Evolutionary conservation across 352 stramenopile genomes (phyloP).

Genomic region (Phytophthora pini): DNA sequence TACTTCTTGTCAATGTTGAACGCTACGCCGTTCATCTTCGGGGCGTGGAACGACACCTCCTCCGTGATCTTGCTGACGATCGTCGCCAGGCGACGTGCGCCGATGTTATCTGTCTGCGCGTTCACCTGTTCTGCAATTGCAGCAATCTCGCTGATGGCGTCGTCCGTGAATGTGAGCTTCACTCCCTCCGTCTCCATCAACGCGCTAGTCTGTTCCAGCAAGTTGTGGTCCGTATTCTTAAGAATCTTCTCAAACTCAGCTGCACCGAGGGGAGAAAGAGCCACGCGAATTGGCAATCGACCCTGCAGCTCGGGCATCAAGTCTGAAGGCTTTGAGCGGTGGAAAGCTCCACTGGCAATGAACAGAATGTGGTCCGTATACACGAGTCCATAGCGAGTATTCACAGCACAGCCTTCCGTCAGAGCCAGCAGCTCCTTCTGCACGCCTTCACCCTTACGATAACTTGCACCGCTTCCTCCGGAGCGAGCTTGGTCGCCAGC

Average conservation of each 20-base stretch:
- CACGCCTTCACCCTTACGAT: constrained; percentile 95
- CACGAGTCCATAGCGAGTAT: constrained; percentile 94
- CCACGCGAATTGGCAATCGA: constrained; percentile 97
- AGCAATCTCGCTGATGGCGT: constrained; percentile 97
- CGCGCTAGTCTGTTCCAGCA: constrained; percentile 96
- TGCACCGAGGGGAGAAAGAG: constrained; percentile 96
- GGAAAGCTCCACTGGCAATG: constrained; percentile 96
- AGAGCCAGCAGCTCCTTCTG: constrained; percentile 99
- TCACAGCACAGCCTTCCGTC: constrained; percentile 97
- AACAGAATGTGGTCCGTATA: constrained; percentile 99
- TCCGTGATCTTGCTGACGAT: constrained; percentile 98
- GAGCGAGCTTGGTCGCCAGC: constrained; percentile 81
- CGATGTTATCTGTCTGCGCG: constrained; percentile 98
- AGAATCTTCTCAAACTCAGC: constrained; percentile 98
- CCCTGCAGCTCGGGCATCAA: constrained; percentile 98
- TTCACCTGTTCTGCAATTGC: constrained; percentile 94
- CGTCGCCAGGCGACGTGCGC: constrained; percentile 96
- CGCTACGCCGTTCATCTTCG: constrained; percentile 86
- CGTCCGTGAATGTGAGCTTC: constrained; percentile 94
- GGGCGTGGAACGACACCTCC: constrained; percentile 97
- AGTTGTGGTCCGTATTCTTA: constrained; percentile 95
- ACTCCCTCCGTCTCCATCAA: constrained; percentile 97
- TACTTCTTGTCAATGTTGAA: constrained; percentile 94
- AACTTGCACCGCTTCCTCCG: constrained; percentile 80
- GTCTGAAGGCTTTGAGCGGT: constrained; percentile 97